A percentile compares a stretch with the other conserved stretches of the same genome.
Conservation (phyloP, 225 moss, liverwort and hornwort genomes). For the Neckera pumila region DNA sequence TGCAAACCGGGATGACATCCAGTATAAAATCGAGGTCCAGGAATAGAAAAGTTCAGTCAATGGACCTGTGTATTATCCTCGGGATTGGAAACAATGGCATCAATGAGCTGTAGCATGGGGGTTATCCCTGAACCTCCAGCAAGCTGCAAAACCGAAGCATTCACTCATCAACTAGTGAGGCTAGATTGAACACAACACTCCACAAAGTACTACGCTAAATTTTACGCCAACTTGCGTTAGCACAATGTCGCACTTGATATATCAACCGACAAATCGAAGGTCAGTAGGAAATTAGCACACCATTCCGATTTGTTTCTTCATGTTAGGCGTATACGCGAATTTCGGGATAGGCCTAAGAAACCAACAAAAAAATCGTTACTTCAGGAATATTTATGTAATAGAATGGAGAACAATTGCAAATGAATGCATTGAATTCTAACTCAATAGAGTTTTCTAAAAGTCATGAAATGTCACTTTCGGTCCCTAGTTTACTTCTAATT, state of each 20-base stretch:
- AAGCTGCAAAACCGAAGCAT: constrained; percentile 33
- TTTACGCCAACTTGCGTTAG: not conserved
- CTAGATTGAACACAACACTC: not conserved
- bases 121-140: constrained; percentile 91
- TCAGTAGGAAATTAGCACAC: constrained; percentile 20
- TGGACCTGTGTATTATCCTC: constrained; percentile 69
- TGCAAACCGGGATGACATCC: not conserved
- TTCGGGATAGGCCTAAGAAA: constrained; percentile 78
- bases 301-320: constrained; percentile 97
- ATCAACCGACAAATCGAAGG: not conserved
- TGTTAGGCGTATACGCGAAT: constrained; percentile 68
- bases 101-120: constrained; percentile 82
- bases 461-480: not conserved
- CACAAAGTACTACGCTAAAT: not conserved
- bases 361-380: not conserved
- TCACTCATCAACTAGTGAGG: not conserved
- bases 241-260: not conserved
- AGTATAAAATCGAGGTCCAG: not conserved
- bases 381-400: not conserved
- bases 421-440: not conserved
- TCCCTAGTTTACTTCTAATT: not conserved
- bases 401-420: not conserved
- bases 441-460: not conserved
- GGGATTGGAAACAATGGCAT: constrained; percentile 76
- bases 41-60: not conserved